phyloP scores from a whole-genome alignment of 768 basidiomycete genomes.

The Leucocoprinus sp. region DNA sequence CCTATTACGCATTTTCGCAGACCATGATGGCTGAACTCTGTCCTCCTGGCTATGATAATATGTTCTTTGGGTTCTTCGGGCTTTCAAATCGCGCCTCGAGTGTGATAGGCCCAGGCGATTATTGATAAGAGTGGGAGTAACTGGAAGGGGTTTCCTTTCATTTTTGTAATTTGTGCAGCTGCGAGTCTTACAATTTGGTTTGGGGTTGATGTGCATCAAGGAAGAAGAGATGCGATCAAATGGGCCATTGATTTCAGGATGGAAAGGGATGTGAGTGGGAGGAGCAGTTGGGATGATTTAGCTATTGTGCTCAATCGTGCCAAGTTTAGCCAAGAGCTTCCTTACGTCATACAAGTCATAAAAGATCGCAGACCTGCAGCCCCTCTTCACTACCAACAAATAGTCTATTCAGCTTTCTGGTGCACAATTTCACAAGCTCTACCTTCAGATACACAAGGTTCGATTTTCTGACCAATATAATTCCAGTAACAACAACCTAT shows the following conservation, averaged over 20 bases:
- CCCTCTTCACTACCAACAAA: too few relatives aligned
- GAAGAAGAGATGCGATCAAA: conserved; percentile 48
- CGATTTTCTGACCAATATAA: neutral
- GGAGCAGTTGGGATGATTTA: neutral
- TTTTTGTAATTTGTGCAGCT: conserved; percentile 59
- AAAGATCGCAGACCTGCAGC: too few relatives aligned
- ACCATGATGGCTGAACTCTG: conserved; percentile 88
- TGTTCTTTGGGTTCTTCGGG: conserved; percentile 83
- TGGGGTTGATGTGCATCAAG: conserved; percentile 54
- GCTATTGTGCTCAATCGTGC: too few relatives aligned
- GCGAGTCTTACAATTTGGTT: conserved; percentile 78
- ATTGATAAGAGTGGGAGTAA: conserved; percentile 65
- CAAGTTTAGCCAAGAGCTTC: too few relatives aligned
- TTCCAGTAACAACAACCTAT: neutral
- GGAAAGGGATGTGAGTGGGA: conserved; percentile 10
- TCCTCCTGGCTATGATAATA: conserved; percentile 83
- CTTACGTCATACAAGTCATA: too few relatives aligned
- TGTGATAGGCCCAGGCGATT: conserved; percentile 81
- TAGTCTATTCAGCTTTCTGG: too few relatives aligned
- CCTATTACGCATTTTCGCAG: conserved; percentile 81
- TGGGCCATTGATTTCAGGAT: conserved; percentile 38
- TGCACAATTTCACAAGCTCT: too few relatives aligned
- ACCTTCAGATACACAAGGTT: neutral
- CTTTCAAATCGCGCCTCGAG: conserved; percentile 81
- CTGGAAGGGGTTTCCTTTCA: conserved; percentile 81